Conservation (phyloP, 2,329 filamentous ascomycete genomes). For the Microdochium bolleyi region DNA sequence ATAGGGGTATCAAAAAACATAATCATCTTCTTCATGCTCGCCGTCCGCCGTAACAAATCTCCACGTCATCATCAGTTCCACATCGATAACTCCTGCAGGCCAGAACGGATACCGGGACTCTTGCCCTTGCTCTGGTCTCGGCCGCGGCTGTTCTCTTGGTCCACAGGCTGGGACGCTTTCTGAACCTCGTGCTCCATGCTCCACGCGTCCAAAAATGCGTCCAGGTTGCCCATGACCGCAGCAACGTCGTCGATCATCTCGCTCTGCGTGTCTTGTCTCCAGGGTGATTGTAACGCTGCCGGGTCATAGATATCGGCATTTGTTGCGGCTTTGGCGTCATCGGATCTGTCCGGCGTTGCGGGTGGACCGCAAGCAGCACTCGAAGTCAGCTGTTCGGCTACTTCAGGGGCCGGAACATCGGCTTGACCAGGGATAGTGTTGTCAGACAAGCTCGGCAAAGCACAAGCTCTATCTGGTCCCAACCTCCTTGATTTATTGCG, state of each 20-base stretch:
- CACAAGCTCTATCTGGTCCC: background rate
- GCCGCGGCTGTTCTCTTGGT: background rate
- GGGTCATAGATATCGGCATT: background rate
- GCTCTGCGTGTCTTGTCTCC: background rate
- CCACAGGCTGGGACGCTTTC: background rate
- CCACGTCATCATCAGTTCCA: background rate
- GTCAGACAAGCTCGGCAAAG: too few relatives aligned
- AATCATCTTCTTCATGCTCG: background rate
- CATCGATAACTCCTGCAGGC: background rate
- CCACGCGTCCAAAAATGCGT: background rate
- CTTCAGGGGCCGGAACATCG: too few relatives aligned
- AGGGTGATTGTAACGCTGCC: background rate
- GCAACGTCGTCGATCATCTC: background rate
- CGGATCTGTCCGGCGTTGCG: background rate
- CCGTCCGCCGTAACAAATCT: background rate
- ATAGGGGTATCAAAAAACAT: background rate
- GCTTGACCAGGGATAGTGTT: too few relatives aligned
- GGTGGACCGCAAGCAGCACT: background rate
- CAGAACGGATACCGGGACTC: background rate
- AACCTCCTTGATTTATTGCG: background rate
- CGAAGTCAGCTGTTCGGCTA: too few relatives aligned
- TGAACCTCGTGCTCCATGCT: background rate
- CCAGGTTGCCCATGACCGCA: background rate
- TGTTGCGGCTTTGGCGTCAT: background rate
- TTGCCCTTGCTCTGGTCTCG: background rate